Conservation (phyloP, 179 eudicot species). For the Pouteria campechiana region DNA sequence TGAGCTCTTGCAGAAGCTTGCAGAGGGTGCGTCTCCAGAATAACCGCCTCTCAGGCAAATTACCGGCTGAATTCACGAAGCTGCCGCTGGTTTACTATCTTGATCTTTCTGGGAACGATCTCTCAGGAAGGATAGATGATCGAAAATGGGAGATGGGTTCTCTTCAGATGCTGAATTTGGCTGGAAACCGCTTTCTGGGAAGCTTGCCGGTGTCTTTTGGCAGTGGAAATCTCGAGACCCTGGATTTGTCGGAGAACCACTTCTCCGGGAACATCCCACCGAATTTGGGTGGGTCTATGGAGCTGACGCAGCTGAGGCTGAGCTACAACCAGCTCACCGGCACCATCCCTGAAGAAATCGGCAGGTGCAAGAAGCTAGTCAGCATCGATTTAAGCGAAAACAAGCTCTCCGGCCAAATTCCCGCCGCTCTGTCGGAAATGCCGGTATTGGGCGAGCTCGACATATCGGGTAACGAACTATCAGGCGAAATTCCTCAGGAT, state of each 20-base stretch:
- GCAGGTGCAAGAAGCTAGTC: constrained; percentile 56
- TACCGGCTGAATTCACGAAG: constrained; percentile 36
- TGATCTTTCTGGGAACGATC: constrained; percentile 51
- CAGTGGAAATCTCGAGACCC: constrained; percentile 43
- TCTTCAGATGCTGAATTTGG: constrained; percentile 75
- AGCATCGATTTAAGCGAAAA: constrained; percentile 55
- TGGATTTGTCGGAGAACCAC: constrained; percentile 59
- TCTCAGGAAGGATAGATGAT: constrained; percentile 32
- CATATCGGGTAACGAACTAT: constrained; percentile 49
- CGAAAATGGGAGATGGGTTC: constrained; percentile 55
- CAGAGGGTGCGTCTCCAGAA: constrained; percentile 54
- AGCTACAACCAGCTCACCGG: constrained; percentile 39
- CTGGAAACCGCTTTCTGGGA: constrained; percentile 49
- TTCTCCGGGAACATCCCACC: constrained; percentile 46
- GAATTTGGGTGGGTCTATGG: constrained; percentile 35
- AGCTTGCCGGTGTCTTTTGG: constrained; percentile 47
- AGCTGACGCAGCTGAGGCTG: constrained; percentile 41
- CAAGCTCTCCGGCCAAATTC: constrained; percentile 42
- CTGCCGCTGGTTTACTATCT: constrained; percentile 54
- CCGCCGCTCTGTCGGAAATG: constrained; percentile 36
- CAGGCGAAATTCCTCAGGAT: constrained; percentile 51
- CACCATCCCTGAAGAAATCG: constrained; percentile 40
- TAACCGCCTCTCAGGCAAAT: constrained; percentile 47
- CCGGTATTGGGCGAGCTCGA: constrained; percentile 76
- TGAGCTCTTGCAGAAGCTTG: constrained; percentile 48